These are phyloP conservation scores for Pisolithus thermaeus DNA, from an alignment of 1,284 basidiomycete genomes.

Conservation along the genomic window DNA sequence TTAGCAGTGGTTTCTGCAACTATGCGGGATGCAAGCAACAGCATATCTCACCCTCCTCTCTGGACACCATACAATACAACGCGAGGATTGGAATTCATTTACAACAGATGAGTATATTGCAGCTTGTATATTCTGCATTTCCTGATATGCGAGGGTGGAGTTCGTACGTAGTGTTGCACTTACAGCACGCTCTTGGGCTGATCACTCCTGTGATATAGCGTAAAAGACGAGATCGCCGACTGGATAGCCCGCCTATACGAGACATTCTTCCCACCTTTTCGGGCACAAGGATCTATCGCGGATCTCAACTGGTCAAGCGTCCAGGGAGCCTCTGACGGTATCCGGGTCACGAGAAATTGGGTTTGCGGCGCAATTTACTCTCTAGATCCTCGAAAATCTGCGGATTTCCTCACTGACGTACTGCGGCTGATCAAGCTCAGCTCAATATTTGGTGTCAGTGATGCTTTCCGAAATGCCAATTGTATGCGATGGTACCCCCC, in stretches of 20 bases:
- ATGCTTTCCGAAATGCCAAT: conserved; percentile 18
- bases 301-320: conserved; percentile 30
- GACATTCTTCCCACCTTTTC: conserved; percentile 34
- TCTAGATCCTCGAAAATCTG: conserved; percentile 10
- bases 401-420: conserved; percentile 26
- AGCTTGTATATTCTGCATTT: conserved; percentile 21
- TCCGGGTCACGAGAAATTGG: conserved; percentile 38
- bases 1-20: conserved; percentile 32
- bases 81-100: conserved; percentile 38
- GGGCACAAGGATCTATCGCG: conserved; percentile 33
- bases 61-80: conserved; percentile 33
- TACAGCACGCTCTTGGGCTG: not conserved
- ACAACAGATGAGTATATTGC: conserved; percentile 43
- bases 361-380: conserved; percentile 31
- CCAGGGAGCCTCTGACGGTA: conserved; percentile 30
- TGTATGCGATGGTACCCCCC: conserved; percentile 7
- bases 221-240: conserved; percentile 11
- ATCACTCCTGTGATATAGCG: not conserved
- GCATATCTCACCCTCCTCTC: conserved; percentile 26
- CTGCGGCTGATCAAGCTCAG: conserved; percentile 27
- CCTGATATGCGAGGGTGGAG: conserved; percentile 7
- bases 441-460: conserved; percentile 24
- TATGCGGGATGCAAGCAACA: conserved; percentile 32
- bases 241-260: conserved; percentile 38
- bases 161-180: conserved; percentile 13